Evolutionary conservation across 768 basidiomycete species (phyloP).

Genomic region (Amanita muscaria): DNA sequence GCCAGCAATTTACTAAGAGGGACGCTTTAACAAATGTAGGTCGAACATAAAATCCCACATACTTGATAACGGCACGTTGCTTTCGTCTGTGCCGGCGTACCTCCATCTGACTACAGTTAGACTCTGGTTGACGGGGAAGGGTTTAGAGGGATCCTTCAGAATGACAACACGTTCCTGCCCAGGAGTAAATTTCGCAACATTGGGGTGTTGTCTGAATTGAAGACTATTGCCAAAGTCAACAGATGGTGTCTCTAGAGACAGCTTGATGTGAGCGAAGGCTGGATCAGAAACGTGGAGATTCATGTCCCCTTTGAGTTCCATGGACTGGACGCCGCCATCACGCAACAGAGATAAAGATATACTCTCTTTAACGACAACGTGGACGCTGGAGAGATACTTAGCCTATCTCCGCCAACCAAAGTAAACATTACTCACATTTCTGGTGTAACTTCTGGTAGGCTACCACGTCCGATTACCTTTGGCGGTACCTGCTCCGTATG

Average conservation of each 20-base stretch:
- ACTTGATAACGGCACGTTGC: conserved; percentile 87
- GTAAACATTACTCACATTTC: conserved; percentile 47
- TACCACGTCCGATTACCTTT: conserved; percentile 42
- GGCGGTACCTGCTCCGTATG: conserved; percentile 34
- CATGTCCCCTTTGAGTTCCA: conserved; percentile 94
- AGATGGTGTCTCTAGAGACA: conserved; percentile 51
- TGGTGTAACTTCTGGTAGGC: conserved; percentile 63
- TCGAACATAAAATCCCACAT: conserved; percentile 22
- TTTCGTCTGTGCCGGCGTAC: conserved; percentile 86
- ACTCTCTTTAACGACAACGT: conserved; percentile 78
- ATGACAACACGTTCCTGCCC: conserved; percentile 56
- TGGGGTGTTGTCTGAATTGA: conserved; percentile 96
- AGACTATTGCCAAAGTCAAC: conserved; percentile 56
- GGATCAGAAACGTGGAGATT: conserved; percentile 81
- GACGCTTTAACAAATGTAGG: conserved; percentile 1
- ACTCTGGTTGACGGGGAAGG: conserved; percentile 84
- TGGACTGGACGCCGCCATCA: conserved; percentile 83
- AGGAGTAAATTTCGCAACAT: conserved; percentile 79
- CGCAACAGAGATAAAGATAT: conserved; percentile 75
- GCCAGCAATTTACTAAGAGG: conserved; percentile 91
- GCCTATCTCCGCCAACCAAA: conserved; percentile 1
- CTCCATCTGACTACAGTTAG: conserved; percentile 91
- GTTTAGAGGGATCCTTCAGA: conserved; percentile 72
- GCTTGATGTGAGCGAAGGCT: conserved; percentile 58
- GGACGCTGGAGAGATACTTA: conserved; percentile 76